Percentiles rank a stretch among this genome's conserved stretches.
phyloP scores from a whole-genome alignment of 2,329 filamentous ascomycete genomes.

The Neonectria neomacrospora region DNA sequence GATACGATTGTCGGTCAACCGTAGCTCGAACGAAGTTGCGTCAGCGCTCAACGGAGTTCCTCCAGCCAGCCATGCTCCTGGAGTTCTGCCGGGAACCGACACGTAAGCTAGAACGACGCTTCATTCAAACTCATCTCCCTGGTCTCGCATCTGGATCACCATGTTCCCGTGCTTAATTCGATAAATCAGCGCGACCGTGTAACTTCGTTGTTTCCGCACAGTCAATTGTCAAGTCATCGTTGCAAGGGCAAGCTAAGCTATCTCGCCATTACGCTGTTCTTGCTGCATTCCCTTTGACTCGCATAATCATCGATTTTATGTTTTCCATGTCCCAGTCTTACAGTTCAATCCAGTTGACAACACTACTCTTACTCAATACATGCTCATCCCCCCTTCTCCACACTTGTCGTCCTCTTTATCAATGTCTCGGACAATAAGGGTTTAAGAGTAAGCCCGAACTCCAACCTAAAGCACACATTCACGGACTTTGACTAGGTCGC shows the following conservation, averaged over 20 bases:
- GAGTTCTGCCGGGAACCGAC: constrained; percentile 20
- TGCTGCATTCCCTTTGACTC: too few relatives aligned
- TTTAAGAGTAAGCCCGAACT: background rate
- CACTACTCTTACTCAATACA: background rate
- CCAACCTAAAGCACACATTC: constrained; percentile 5
- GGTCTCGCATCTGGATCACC: background rate
- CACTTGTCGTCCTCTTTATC: background rate
- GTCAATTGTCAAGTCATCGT: background rate
- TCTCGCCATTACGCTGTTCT: background rate
- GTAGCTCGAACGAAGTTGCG: background rate
- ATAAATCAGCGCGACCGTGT: background rate
- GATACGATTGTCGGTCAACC: background rate
- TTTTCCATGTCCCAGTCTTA: background rate
- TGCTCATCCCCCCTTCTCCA: background rate
- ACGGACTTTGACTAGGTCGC: background rate
- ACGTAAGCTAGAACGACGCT: constrained; percentile 11
- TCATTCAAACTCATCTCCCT: constrained; percentile 10
- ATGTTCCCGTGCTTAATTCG: background rate
- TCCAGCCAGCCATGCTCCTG: constrained; percentile 2
- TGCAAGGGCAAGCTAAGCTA: background rate
- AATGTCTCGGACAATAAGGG: background rate
- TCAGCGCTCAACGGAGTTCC: constrained; percentile 15
- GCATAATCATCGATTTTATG: background rate
- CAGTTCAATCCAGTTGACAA: background rate
- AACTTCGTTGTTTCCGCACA: background rate